Conservation (phyloP, 805 yeast genomes). For the Yarrowia sp. region DNA sequence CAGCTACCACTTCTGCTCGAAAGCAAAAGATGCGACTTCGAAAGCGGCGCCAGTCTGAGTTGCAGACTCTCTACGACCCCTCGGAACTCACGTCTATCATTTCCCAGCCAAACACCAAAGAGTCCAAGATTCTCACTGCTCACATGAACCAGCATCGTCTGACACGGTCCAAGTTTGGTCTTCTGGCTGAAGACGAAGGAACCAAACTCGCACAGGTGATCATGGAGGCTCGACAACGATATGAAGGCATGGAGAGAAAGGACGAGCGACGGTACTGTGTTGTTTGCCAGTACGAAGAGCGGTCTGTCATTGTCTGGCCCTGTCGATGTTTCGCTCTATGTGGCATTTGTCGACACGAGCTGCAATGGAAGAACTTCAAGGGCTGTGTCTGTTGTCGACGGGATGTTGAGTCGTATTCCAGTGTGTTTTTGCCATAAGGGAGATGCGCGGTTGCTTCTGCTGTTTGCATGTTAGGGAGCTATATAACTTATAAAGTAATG, state of each 20-base stretch:
- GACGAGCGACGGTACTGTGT: conserved; percentile 59
- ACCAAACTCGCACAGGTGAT: conserved; percentile 28
- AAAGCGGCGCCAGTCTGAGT: conserved; percentile 15
- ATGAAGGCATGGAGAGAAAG: conserved; percentile 27
- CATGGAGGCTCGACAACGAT: conserved; percentile 28
- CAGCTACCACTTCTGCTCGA: neutral
- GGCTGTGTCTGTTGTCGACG: conserved; percentile 87
- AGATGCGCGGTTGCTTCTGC: neutral
- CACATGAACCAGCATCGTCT: conserved; percentile 36
- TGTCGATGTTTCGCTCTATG: conserved; percentile 89
- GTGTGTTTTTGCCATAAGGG: conserved; percentile 61
- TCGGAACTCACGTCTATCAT: conserved; percentile 26
- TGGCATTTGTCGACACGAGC: conserved; percentile 77
- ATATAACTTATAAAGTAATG: too few species aligned
- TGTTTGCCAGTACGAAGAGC: conserved; percentile 74
- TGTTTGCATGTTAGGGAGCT: too few species aligned
- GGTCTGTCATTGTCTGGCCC: conserved; percentile 90
- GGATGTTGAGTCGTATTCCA: conserved; percentile 70
- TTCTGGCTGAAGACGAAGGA: conserved; percentile 11
- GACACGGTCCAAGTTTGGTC: conserved; percentile 19
- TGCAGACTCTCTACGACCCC: conserved; percentile 29
- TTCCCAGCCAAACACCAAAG: conserved; percentile 28
- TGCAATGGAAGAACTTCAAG: conserved; percentile 73
- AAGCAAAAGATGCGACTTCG: neutral
- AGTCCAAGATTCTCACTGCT: conserved; percentile 29